Base-by-base conservation (phyloP, 1,284 basidiomycete species). In the Sparassis latifolia region DNA sequence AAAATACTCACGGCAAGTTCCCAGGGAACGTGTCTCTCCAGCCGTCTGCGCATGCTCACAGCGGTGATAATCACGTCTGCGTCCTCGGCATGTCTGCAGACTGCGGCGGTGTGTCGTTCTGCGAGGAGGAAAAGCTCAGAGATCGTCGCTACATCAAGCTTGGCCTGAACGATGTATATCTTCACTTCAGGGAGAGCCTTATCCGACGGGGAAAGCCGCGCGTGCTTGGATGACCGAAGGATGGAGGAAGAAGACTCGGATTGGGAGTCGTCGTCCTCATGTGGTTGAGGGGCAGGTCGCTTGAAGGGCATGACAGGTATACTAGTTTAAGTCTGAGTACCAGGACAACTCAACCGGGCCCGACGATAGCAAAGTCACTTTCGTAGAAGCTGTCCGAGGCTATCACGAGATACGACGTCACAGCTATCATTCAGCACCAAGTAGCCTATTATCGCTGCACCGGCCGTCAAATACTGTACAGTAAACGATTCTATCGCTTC, bases 21-120 rank as follows among this genome's bases (percentile, higher is more conserved):
- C 82, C 82, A 84, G 38, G 73, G 61, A 9, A 89, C 50, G 62
- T 89, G 85, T 48, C 87, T 72, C 64, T 87, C 80, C 2, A 90
- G 67, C 3, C 88, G 75, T 53, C 76, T 74, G 52, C 74, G 72
- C 79, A 87, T 88, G 33, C 65, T 72, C 31, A 89, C 70, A 12
- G 70, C 75, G 3, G 87, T 87, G 47, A 90, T 61, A 40, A 90
- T 68, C 32, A 89, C 69, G 47, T 88, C 77, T 2, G 85, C 82
- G 6, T 78, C 72, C n/a, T 73, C 63, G 2, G 67, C 57, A 44
- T 73, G 60, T 7, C 57, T 54, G 49, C 73, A 74, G 10, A 80
- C 59, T 46, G 71, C 61, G 20, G 62, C 66, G 10, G 62, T 61
- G 47, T 69, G 64, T 9, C 56, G 60, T 53, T 84, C 80, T 4